These are phyloP conservation scores for Polyporus tsugae DNA, from an alignment of 1,284 basidiomycete genomes.

Conservation along the genomic window DNA sequence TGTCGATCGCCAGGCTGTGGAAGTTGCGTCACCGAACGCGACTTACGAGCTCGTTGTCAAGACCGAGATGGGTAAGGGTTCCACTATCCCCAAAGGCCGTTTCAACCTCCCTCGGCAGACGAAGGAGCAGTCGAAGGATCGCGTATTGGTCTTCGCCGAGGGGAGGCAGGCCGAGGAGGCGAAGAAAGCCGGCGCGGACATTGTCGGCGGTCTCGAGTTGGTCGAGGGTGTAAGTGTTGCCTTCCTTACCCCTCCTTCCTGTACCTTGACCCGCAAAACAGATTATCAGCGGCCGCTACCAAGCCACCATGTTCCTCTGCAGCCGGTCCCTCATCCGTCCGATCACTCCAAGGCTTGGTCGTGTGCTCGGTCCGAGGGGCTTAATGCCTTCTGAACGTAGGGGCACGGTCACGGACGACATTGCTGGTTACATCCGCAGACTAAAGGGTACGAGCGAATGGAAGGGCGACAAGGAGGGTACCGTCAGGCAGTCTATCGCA, in stretches of 20 bases:
- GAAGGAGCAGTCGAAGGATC: constrained; percentile 73
- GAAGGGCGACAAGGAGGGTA: constrained; percentile 90
- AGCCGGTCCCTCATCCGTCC: constrained; percentile 82
- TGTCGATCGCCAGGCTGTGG: constrained; percentile 65
- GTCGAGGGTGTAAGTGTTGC: constrained; percentile 72
- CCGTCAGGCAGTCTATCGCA: constrained; percentile 83
- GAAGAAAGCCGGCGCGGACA: constrained; percentile 82
- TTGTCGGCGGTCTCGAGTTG: constrained; percentile 88
- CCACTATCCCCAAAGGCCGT: constrained; percentile 83
- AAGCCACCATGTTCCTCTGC: constrained; percentile 86
- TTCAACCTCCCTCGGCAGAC: constrained; percentile 78
- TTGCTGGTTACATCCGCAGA: constrained; percentile 81
- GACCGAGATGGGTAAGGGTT: constrained; percentile 78
- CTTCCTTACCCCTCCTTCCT: not conserved
- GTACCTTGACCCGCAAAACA: constrained; percentile 39
- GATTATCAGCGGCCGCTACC: constrained; percentile 73
- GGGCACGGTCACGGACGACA: constrained; percentile 92
- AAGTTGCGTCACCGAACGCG: constrained; percentile 77
- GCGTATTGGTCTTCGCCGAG: constrained; percentile 89
- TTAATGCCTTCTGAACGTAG: constrained; percentile 95
- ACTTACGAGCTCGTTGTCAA: constrained; percentile 85
- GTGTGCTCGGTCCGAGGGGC: constrained; percentile 92
- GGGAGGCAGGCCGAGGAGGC: constrained; percentile 81
- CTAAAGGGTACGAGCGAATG: constrained; percentile 90
- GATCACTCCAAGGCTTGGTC: constrained; percentile 85